These are phyloP conservation scores for Penicillium pancosmium DNA, from an alignment of 495 filamentous ascomycete species.

Conservation along the genomic window DNA sequence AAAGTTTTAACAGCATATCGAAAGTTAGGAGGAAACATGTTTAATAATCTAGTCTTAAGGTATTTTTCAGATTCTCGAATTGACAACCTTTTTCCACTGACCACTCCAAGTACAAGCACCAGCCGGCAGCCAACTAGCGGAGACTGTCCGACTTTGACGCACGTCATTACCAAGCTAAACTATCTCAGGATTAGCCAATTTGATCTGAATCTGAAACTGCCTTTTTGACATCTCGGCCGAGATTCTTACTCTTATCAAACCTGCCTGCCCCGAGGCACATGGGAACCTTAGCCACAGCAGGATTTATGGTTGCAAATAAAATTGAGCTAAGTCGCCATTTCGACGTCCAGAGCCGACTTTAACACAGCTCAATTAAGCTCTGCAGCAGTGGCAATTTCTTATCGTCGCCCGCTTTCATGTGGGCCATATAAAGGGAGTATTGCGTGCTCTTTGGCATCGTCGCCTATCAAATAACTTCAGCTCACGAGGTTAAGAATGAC, in stretches of 20 bases:
- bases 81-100: too few species aligned
- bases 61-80: too few species aligned
- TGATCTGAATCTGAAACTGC: neutral
- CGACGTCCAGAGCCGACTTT: too few species aligned
- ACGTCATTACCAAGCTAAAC: neutral
- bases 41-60: neutral
- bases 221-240: neutral
- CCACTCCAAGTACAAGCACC: neutral
- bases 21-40: neutral
- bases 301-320: neutral
- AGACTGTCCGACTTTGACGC: neutral
- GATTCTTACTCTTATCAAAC: neutral
- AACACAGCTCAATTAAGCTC: too few species aligned
- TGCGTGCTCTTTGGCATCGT: slow-evolving; percentile 13
- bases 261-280: too few species aligned
- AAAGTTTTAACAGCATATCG: neutral
- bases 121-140: neutral
- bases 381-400: neutral
- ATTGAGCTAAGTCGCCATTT: neutral
- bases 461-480: neutral
- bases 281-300: neutral
- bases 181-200: neutral
- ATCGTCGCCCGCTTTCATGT: neutral
- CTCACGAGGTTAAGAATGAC: too few species aligned
- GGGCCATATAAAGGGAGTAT: slow-evolving; percentile 21